Evolutionary conservation across 768 basidiomycete species (phyloP), one percentile per base, ranked within the genome.

Genomic region (Phlegmacium glaucopus): DNA sequence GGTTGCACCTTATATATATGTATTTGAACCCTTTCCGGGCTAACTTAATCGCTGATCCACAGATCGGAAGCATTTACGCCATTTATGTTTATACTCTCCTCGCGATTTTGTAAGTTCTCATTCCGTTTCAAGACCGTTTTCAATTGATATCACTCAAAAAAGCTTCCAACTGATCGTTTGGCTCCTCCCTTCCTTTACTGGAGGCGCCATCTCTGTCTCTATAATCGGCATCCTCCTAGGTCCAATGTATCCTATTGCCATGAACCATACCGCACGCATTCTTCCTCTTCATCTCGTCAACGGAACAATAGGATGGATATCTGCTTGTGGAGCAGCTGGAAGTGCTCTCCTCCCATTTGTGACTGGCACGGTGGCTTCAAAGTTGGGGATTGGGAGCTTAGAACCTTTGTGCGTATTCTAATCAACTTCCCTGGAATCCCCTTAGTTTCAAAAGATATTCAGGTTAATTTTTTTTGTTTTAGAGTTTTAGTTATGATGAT

Each of bases 341-440:
- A 79, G 79, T 27, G 86, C 86, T 0, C 50, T 83, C 7, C 54
- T 89, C 3, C 86, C 88, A 0, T 86, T 90, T 55, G 70, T 87
- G 48, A 82, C 83, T 0, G 85, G 86, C 13, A 70, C 78, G 2
- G 71, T 90, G 10, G 79, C 85, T 6, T 70, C 72, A 16, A 79
- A 73, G 49, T 75, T 78, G 28, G 87, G 77, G 0, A 83, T 85
- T 35, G 63, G 65, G 36, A 75, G 71, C 50, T 59, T 85, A 43
- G 79, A 81, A 54, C 82, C 82, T 4, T 60, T 82, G 82, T 84
- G 32, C 32, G 32, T 34, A 34, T 34, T 34, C 6, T n/a, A n/a
- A n/a, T 6, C 32, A 34, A 34, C 3, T 34, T 32, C 13, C 13
- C 13, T 32, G 9, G 32, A 34, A 22, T 22, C 22, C 5, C 22